These are phyloP conservation scores for Hypoxylon subgilvum DNA, from an alignment of 495 filamentous ascomycete genomes.

Conservation along the genomic window DNA sequence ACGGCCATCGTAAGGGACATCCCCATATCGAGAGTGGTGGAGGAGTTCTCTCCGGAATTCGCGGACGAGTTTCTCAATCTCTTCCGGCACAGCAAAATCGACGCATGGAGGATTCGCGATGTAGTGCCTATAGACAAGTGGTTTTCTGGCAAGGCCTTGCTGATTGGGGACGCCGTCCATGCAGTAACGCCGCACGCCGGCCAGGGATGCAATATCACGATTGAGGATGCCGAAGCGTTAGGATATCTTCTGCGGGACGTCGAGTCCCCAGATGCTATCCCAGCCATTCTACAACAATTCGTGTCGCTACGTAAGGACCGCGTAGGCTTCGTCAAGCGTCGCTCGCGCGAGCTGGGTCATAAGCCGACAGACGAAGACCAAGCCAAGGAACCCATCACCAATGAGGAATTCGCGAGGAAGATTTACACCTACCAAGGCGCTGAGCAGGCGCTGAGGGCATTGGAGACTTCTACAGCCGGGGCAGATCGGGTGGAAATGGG, in stretches of 20 bases:
- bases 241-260: slow-evolving; percentile 32
- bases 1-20: slow-evolving; percentile 36
- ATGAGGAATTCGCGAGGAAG: slow-evolving; percentile 23
- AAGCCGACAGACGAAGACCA: slow-evolving; percentile 24
- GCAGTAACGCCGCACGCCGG: slow-evolving; percentile 35
- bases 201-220: slow-evolving; percentile 38
- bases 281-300: slow-evolving; percentile 21
- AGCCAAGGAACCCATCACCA: slow-evolving; percentile 17
- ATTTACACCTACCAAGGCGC: slow-evolving; percentile 30
- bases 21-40: slow-evolving; percentile 22
- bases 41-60: slow-evolving; percentile 30
- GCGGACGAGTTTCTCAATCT: slow-evolving; percentile 28
- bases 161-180: slow-evolving; percentile 60
- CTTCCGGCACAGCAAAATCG: slow-evolving; percentile 35
- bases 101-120: slow-evolving; percentile 40
- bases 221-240: slow-evolving; percentile 42
- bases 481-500: background rate
- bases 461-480: slow-evolving; percentile 9
- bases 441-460: slow-evolving; percentile 27
- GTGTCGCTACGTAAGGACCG: slow-evolving; percentile 32
- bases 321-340: slow-evolving; percentile 29
- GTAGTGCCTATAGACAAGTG: slow-evolving; percentile 36
- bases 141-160: slow-evolving; percentile 47
- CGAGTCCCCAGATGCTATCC: slow-evolving; percentile 23
- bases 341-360: slow-evolving; percentile 24